These are phyloP conservation scores for Linderina pennispora DNA, from an alignment of 192 early-diverging fungal species.

Conservation along the genomic window DNA sequence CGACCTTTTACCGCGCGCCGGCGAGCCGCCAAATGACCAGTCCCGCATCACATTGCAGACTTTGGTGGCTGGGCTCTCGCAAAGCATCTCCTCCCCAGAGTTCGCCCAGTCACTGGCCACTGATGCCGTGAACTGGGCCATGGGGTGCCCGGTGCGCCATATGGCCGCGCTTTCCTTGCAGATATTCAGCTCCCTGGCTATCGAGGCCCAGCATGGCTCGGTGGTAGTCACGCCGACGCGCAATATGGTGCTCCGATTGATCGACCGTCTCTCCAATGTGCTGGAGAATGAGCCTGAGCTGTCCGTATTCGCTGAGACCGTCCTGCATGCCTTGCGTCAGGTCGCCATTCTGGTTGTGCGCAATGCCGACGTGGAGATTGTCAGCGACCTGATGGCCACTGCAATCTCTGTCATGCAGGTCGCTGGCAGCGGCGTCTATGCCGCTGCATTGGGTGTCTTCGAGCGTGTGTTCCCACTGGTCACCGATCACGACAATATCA, in stretches of 20 bases:
- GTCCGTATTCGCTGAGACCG: constrained; percentile 25
- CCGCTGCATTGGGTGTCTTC: constrained; percentile 33
- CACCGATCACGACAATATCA: constrained; percentile 5
- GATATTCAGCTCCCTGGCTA: constrained; percentile 23
- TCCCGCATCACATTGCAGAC: too few relatives aligned
- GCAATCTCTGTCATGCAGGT: constrained; percentile 32
- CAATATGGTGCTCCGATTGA: constrained; percentile 26
- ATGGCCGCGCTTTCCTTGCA: constrained; percentile 23
- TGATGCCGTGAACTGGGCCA: constrained; percentile 36
- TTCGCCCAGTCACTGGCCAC: constrained; percentile 34
- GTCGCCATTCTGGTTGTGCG: constrained; percentile 28
- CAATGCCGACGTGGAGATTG: constrained; percentile 14
- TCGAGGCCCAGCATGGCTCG: constrained; percentile 29
- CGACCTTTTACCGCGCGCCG: too few relatives aligned
- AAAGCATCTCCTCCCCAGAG: background rate
- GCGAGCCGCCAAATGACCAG: too few relatives aligned
- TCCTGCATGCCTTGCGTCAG: constrained; percentile 28
- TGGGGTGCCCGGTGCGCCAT: constrained; percentile 33
- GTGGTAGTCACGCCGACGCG: constrained; percentile 36
- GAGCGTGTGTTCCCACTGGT: constrained; percentile 31
- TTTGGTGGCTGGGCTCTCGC: background rate
- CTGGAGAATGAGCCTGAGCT: constrained; percentile 28
- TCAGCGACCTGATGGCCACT: constrained; percentile 16
- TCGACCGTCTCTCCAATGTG: constrained; percentile 42
- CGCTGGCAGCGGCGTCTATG: constrained; percentile 16